Evolutionary conservation across 768 basidiomycete species (phyloP).

Genomic region (Amanita subjunquillea): DNA sequence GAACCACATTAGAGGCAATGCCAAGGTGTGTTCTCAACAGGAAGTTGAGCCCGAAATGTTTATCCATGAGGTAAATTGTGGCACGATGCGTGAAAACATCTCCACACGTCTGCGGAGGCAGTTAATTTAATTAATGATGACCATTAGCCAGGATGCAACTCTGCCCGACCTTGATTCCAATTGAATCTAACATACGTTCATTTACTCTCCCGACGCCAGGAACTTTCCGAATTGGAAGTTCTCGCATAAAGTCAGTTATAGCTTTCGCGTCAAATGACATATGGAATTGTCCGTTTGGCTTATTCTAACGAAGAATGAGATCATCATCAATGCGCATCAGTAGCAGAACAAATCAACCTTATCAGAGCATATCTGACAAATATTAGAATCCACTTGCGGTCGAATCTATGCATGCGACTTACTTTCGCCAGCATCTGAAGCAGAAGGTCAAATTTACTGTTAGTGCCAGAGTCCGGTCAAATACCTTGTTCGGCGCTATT

Average conservation of each 20-base stretch:
- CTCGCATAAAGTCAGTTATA: slow-evolving; percentile 69
- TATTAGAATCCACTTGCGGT: background rate
- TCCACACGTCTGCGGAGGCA: slow-evolving; percentile 62
- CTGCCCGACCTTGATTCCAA: slow-evolving; percentile 66
- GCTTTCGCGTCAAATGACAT: slow-evolving; percentile 53
- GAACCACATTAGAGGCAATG: slow-evolving; percentile 74
- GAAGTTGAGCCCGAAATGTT: slow-evolving; percentile 70
- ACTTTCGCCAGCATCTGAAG: slow-evolving; percentile 87
- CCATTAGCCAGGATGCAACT: slow-evolving; percentile 3
- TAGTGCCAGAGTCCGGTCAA: background rate
- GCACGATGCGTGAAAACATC: slow-evolving; percentile 77
- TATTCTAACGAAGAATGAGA: slow-evolving; percentile 45
- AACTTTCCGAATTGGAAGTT: slow-evolving; percentile 77
- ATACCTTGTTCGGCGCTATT: slow-evolving; percentile 89
- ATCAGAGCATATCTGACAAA: slow-evolving; percentile 78
- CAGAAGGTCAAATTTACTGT: slow-evolving; percentile 10
- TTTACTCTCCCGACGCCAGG: slow-evolving; percentile 88
- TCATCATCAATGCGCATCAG: background rate
- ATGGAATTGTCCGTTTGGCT: slow-evolving; percentile 87
- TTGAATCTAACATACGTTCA: slow-evolving; percentile 76
- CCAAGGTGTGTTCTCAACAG: slow-evolving; percentile 79
- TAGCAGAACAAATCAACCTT: slow-evolving; percentile 34
- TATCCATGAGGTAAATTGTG: slow-evolving; percentile 73
- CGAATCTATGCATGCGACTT: slow-evolving; percentile 8
- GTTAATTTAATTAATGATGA: background rate